Conservation (phyloP, 1,284 basidiomycete genomes). For the Apiotrichum brassicae region DNA sequence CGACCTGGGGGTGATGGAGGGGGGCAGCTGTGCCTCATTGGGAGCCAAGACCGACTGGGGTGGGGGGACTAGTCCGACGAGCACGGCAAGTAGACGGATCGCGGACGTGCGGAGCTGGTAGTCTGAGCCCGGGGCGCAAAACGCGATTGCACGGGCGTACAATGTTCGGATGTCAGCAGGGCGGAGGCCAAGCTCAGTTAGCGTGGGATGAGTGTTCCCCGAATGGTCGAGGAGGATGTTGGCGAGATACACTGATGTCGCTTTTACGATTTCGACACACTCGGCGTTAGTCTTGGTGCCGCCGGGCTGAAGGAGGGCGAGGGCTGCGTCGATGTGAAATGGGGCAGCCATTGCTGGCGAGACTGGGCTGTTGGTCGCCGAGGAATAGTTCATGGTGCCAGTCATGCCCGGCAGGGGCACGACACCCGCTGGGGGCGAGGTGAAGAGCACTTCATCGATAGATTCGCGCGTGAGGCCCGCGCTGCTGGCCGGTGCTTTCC, state of each 20-base stretch:
- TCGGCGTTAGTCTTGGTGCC: slow-evolving; percentile 19
- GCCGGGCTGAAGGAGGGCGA: slow-evolving; percentile 29
- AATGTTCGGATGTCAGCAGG: slow-evolving; percentile 24
- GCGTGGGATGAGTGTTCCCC: background rate
- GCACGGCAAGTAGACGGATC: slow-evolving; percentile 33
- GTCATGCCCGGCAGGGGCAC: slow-evolving; percentile 2
- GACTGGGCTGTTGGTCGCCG: background rate
- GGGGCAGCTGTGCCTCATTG: slow-evolving; percentile 16
- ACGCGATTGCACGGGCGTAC: slow-evolving; percentile 26
- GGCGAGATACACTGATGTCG: slow-evolving; percentile 30
- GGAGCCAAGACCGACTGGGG: slow-evolving; percentile 17
- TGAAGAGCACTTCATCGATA: slow-evolving; percentile 12
- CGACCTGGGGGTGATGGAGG: slow-evolving; percentile 22
- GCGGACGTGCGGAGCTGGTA: slow-evolving; percentile 31
- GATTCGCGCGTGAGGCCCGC: slow-evolving; percentile 9
- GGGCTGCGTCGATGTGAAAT: slow-evolving; percentile 33
- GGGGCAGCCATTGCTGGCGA: slow-evolving; percentile 3
- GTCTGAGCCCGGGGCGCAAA: slow-evolving; percentile 23
- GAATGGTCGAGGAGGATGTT: slow-evolving; percentile 20
- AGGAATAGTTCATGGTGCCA: background rate
- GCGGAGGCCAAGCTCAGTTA: slow-evolving; percentile 12
- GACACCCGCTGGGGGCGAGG: slow-evolving; percentile 5
- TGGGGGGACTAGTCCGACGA: slow-evolving; percentile 29
- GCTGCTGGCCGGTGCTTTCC: slow-evolving; percentile 11
- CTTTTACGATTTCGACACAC: slow-evolving; percentile 31